These are phyloP conservation scores for Hypericum perforatum DNA, from an alignment of 345 rosid genomes.

Conservation along the genomic window DNA sequence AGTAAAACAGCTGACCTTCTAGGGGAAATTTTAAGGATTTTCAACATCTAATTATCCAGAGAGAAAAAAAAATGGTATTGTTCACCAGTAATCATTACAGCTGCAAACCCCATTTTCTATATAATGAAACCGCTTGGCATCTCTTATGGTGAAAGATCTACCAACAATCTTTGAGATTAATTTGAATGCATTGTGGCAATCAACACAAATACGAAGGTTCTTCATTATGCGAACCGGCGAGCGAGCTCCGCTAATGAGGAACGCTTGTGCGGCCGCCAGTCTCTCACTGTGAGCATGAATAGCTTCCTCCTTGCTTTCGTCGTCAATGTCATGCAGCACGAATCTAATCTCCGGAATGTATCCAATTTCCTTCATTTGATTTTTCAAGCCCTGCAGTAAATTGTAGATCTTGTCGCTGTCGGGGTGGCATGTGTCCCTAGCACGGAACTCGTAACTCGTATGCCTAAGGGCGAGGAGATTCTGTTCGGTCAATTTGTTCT, in stretches of 20 bases:
- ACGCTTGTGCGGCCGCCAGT: conserved; percentile 62
- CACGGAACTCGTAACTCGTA: conserved; percentile 39
- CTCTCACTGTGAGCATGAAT: conserved; percentile 86
- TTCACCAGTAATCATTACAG: conserved; percentile 80
- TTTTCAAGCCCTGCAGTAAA: conserved; percentile 41
- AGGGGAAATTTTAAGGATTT: too few species aligned
- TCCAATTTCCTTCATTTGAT: conserved; percentile 69
- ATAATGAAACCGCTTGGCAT: conserved; percentile 80
- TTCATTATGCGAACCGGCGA: conserved; percentile 46
- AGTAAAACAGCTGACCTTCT: too few species aligned
- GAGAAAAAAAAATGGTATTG: too few species aligned
- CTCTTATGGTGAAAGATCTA: conserved; percentile 53
- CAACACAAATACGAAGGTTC: conserved; percentile 77
- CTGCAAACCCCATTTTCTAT: conserved; percentile 52
- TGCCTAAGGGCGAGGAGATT: conserved; percentile 33
- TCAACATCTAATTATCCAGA: too few species aligned
- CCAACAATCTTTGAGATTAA: conserved; percentile 68
- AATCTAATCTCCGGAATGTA: conserved; percentile 49
- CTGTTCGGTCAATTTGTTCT: conserved; percentile 32
- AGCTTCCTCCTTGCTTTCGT: conserved; percentile 79
- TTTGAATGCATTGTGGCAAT: conserved; percentile 69
- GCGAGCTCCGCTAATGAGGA: conserved; percentile 53
- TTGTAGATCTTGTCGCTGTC: conserved; percentile 46
- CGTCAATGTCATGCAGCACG: conserved; percentile 71
- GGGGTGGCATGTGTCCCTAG: conserved; percentile 77